phyloP scores from a whole-genome alignment of 192 early-diverging fungal species.

The Radiomyces spectabilis region DNA sequence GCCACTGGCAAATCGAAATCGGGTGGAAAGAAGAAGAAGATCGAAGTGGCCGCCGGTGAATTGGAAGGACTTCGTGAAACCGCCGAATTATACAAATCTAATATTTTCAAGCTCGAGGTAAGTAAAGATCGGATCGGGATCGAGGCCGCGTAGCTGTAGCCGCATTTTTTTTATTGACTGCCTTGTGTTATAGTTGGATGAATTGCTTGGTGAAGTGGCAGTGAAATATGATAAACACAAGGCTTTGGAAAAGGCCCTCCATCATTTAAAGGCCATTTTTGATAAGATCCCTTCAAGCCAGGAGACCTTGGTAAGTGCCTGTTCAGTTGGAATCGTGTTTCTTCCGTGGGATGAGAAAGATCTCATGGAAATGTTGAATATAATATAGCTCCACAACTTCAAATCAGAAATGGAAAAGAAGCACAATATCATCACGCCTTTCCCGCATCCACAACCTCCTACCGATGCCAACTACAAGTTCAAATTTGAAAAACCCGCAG shows the following conservation, averaged over 20 bases:
- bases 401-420: slow-evolving; percentile 43
- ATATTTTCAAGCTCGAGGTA: slow-evolving; percentile 86
- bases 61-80: slow-evolving; percentile 80
- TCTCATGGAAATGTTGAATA: no score
- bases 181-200: slow-evolving; percentile 58
- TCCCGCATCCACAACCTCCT: slow-evolving; percentile 71
- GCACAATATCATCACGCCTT: slow-evolving; percentile 53
- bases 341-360: no score
- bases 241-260: slow-evolving; percentile 56
- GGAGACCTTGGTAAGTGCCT: slow-evolving; percentile 42
- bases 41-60: slow-evolving; percentile 53
- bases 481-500: slow-evolving; percentile 64
- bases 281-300: slow-evolving; percentile 47
- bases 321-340: no score
- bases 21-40: slow-evolving; percentile 13
- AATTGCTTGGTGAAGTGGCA: slow-evolving; percentile 61
- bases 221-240: slow-evolving; percentile 53
- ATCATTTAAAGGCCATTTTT: slow-evolving; percentile 60
- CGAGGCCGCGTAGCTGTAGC: no score
- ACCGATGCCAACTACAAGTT: slow-evolving; percentile 71
- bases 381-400: slow-evolving; percentile 38
- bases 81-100: slow-evolving; percentile 77
- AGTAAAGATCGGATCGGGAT: slow-evolving; percentile 20
- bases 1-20: slow-evolving; percentile 31
- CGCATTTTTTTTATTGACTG: no score